Evolutionary conservation across 176 grass and related monocot genomes (phyloP), one percentile per base, ranked within the genome.

Genomic region (Eremochloa ophiuroides): DNA sequence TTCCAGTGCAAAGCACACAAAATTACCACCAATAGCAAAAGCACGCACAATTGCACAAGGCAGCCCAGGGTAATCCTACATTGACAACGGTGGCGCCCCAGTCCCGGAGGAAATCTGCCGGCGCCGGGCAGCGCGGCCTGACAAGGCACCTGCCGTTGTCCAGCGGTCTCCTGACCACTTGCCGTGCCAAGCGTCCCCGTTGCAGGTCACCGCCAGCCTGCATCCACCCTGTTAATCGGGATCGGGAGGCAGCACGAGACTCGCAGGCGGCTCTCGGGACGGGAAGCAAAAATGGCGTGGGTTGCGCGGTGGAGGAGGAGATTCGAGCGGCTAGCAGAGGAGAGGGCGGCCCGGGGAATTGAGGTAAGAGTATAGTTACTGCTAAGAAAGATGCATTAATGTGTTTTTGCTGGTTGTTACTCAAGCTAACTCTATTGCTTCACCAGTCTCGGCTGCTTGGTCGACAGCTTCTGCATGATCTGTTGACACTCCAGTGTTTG

Each of bases 131-230:
- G 6, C 92, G 90, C 77, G 95, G 95, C 82, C 95, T 93, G 55
- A 98, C 95, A 40, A 98, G 95, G 70, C 95, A 98, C 77, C 95
- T 85, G 62, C 94, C 95, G 76, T 98, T 92, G 81, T 98, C 95
- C 66, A 98, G 78, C 35, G 95, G 92, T 84, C 86, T 89, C 69
- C 95, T 82, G 25, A 98, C 92, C 46, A 98, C 92, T 82, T 98
- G 92, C 46, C 95, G 84, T 0, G n/a, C 95, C 95, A 29, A 98
- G 82, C 71, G 95, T 98, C 47, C 95, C 95, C 12, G 95, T 90
- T 90, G 77, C 92, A 94, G 71, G 77, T 77, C 75, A 94, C 71
- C 76, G 40, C 71, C 58, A 94, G 70, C 62, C 86, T 85, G 71
- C 41, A 64, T 62, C 69, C 22, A 1, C 62, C 14, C 13, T 25